phyloP scores from a whole-genome alignment of 352 stramenopile species.

The Globisporangium okanoganense region DNA sequence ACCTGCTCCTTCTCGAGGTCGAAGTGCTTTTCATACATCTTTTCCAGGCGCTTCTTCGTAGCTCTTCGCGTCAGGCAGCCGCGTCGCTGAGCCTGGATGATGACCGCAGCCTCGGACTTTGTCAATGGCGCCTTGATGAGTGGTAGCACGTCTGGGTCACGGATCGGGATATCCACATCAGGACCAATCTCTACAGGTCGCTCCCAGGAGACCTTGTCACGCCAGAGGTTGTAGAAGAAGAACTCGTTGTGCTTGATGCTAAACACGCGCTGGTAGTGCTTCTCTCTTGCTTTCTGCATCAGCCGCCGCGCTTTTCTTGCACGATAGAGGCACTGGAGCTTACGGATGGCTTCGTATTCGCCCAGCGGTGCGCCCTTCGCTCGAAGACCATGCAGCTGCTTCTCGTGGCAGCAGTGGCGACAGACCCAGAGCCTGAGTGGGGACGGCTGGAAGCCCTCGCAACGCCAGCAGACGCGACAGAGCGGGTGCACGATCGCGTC shows the following conservation, averaged over 20 bases:
- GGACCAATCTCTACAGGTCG: conserved; percentile 33
- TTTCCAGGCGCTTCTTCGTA: conserved; percentile 22
- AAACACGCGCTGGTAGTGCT: conserved; percentile 71
- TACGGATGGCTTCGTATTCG: conserved; percentile 74
- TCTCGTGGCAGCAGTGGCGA: conserved; percentile 67
- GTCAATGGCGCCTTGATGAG: conserved; percentile 49
- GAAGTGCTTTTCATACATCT: conserved; percentile 67
- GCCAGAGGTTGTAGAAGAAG: conserved; percentile 80
- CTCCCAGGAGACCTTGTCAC: conserved; percentile 40
- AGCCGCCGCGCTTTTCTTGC: conserved; percentile 41
- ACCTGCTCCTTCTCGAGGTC: conserved; percentile 49
- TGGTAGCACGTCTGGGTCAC: conserved; percentile 56
- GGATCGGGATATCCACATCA: conserved; percentile 59
- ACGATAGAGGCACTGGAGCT: conserved; percentile 68
- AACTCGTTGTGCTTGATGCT: conserved; percentile 71
- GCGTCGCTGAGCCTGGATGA: conserved; percentile 44
- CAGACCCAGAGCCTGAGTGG: conserved; percentile 66
- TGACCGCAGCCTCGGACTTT: conserved; percentile 36
- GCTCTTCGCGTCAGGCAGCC: conserved; percentile 24
- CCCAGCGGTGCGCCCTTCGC: conserved; percentile 32
- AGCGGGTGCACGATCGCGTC: conserved; percentile 60
- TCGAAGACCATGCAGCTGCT: conserved; percentile 55
- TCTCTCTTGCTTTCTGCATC: conserved; percentile 49
- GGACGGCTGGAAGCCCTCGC: conserved; percentile 67
- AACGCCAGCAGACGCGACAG: conserved; percentile 75